Evolutionary conservation across 2,329 filamentous ascomycete genomes (phyloP).

Genomic region (Bipolaris victoriae): DNA sequence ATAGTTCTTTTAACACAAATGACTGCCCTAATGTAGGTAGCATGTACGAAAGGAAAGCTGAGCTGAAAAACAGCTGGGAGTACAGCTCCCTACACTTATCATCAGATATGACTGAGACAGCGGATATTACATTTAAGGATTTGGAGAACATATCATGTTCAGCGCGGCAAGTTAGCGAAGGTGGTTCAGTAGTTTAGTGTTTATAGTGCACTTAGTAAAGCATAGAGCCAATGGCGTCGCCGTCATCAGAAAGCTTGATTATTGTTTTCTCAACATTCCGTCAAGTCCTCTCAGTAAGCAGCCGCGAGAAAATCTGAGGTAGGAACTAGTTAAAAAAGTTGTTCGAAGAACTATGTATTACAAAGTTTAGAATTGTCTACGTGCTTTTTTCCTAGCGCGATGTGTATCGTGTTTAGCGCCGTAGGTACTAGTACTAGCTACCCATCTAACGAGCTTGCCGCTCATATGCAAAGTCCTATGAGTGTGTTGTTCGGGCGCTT

Average conservation of each 20-base stretch:
- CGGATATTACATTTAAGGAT: neutral
- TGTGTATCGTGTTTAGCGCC: neutral
- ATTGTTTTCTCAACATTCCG: neutral
- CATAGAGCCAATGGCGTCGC: neutral
- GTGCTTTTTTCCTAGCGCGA: constrained; percentile 1
- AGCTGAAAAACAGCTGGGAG: constrained; percentile 9
- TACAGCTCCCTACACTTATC: constrained; percentile 16
- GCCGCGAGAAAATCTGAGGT: neutral
- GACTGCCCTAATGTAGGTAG: neutral
- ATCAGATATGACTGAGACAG: constrained; percentile 8
- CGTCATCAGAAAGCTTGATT: neutral
- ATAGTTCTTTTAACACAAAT: neutral
- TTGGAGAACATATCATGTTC: neutral
- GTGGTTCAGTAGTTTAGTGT: neutral
- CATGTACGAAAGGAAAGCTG: neutral
- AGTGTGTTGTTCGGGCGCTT: neutral
- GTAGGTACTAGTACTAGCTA: neutral
- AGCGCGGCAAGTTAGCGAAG: neutral
- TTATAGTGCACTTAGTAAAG: neutral
- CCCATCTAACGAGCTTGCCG: neutral
- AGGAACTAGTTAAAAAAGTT: neutral
- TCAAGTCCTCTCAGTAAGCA: neutral
- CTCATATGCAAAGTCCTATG: neutral
- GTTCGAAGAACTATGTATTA: neutral
- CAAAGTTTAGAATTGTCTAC: neutral